phyloP scores from a whole-genome alignment of 176 grass and related monocot species.

The Carex cristatella region DNA sequence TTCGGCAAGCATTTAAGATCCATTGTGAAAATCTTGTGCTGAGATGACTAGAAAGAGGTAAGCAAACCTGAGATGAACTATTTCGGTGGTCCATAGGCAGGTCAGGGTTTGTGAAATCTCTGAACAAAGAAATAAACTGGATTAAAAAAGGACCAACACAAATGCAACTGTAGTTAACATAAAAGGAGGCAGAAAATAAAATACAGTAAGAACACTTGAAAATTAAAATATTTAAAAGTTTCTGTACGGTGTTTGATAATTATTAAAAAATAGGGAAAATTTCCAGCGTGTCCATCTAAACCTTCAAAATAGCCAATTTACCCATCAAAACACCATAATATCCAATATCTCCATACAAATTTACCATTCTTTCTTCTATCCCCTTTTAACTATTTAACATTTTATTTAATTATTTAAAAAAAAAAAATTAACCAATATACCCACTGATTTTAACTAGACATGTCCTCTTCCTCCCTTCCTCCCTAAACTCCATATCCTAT shows the following conservation, averaged over 20 bases:
- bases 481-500: too few species aligned
- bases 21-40: background rate
- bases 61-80: conserved; percentile 62
- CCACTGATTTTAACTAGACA: too few species aligned
- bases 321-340: too few species aligned
- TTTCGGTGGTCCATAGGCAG: conserved; percentile 81
- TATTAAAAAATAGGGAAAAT: background rate
- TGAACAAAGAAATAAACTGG: conserved; percentile 28
- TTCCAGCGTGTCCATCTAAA: too few species aligned
- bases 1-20: background rate
- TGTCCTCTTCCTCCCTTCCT: too few species aligned
- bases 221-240: background rate
- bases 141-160: background rate
- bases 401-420: too few species aligned
- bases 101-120: conserved; percentile 94
- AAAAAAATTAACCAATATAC: too few species aligned
- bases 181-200: background rate
- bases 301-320: too few species aligned
- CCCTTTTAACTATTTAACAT: too few species aligned
- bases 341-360: too few species aligned
- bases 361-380: too few species aligned
- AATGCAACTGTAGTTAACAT: background rate
- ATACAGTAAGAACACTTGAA: background rate
- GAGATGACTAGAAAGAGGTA: background rate
- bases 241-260: background rate